Evolutionary conservation across 257 asterid species (phyloP), one percentile per base, ranked within the genome.

Genomic region (Solanum pennellii): DNA sequence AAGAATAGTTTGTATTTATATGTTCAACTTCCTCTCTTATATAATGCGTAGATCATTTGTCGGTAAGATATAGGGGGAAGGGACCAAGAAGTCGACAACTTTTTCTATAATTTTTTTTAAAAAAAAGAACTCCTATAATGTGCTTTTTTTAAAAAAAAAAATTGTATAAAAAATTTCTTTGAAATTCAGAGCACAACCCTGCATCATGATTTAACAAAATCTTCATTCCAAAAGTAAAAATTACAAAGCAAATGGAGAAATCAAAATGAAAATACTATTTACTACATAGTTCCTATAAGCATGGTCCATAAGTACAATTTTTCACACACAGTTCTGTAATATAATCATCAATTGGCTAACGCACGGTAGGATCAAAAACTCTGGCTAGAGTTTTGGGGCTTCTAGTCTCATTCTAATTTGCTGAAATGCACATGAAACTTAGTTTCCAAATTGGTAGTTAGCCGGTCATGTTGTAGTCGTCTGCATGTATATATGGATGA

Each of bases 401-500:
- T 80, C 68, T 47, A 80, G 68, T 45, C 25, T 80, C 18, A 18
- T 27, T 80, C 69, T 49, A 49, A 82, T 31, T 49, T 82, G 23
- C 27, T 20, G 69, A 31, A 29, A 80, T 27, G 59, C 2, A 3
- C 18, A 14, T 45, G 84, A 16, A 77, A 8, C 11, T 12, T 41
- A 10, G 44, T 49, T 47, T 49, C 69, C 45, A 86, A 86, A 33
- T n/a, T 69, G 21, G 42, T 31, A 18, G 87, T 91, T 87, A 91
- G 86, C 92, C 91, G 13, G 92, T 89, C 93, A 91, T 90, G 89
- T 91, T 88, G 91, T 90, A 92, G 86, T 92, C 92, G 29, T 92
- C 94, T 86, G 93, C 69, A 85, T 90, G 89, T 82, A 92, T 87
- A 86, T 92, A 92, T 82, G 94, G 90, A 85, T 88, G 91, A 86